Base-by-base conservation (phyloP, 2,329 filamentous ascomycete species). In the Fusarium subtropicale region DNA sequence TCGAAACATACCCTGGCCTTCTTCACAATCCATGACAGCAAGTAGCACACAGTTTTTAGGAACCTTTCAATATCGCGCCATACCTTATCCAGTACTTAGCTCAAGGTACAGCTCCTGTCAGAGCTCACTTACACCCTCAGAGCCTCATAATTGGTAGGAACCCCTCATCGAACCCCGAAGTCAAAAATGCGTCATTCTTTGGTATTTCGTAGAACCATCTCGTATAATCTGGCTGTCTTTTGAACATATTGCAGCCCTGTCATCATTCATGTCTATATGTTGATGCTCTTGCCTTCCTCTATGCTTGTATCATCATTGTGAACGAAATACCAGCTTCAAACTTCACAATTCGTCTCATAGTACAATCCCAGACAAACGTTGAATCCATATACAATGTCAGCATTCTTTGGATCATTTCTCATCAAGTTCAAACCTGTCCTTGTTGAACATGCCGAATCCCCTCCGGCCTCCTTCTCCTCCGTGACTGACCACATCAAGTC, bases 391-490 rank as follows among this genome's bases (percentile, higher is more conserved):
- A 44, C 33, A 53, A 79, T 79, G 72, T 62, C 77, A 8, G 54
- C 70, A 56, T 60, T 70, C 47, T 71, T 79, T 68, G 75, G 79
- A 38, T 66, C 79, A 52, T 73, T 76, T 60, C 71, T 74, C 58
- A 63, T 80, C 67, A 75, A 72, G 56, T 78, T 81, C 71, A 77
- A 76, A 54, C 70, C 73, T 22, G 51, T 66, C 39, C 71, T 74
- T 50, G 69, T 75, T 38, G 62, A 69, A 42, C 64, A 69, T 48
- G 64, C 74, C n/a, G 63, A 72, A 18, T 64, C 68, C 18, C 74
- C 76, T 24, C 75, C 75, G 12, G 67, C 73, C 36, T 68, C 72
- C 47, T 72, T 77, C 54, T 65, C 71, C 56, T 68, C 71, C 44
- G 66, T 74, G 69, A 74, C 66, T 66, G 63, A 73, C 53, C 62